A percentile compares a stretch with the other conserved stretches of the same genome.
These are phyloP conservation scores for Suillus paluster DNA, from an alignment of 768 basidiomycete species.

Conservation along the genomic window DNA sequence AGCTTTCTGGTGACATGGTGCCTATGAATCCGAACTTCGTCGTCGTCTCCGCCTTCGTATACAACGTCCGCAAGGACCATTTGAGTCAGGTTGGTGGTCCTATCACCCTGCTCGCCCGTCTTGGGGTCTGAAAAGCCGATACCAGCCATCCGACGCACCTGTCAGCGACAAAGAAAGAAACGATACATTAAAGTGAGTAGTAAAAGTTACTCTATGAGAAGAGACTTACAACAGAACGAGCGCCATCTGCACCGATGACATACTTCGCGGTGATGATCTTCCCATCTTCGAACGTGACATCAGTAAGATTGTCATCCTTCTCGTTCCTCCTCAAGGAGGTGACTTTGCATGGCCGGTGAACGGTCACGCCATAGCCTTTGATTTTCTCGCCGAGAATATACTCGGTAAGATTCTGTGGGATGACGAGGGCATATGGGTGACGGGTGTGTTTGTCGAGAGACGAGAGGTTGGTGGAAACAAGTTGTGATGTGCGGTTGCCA, in stretches of 20 bases:
- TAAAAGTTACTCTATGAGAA: neutral
- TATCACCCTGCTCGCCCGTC: constrained; percentile 23
- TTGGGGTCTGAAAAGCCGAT: constrained; percentile 51
- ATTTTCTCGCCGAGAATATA: constrained; percentile 41
- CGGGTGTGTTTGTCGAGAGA: constrained; percentile 45
- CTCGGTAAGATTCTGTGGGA: constrained; percentile 52
- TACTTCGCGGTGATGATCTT: constrained; percentile 47
- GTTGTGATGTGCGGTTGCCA: constrained; percentile 32
- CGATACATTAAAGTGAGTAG: neutral
- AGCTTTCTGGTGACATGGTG: constrained; percentile 32
- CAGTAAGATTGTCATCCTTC: constrained; percentile 32
- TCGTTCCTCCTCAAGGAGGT: constrained; percentile 39
- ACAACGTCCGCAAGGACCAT: constrained; percentile 53
- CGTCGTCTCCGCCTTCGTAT: constrained; percentile 23
- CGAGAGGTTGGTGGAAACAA: constrained; percentile 37
- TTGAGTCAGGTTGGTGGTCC: constrained; percentile 37
- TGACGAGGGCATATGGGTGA: constrained; percentile 46
- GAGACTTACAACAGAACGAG: constrained; percentile 45
- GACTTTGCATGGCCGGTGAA: constrained; percentile 45
- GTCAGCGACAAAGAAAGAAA: neutral
- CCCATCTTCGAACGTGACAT: constrained; percentile 54
- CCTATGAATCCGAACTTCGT: constrained; percentile 15
- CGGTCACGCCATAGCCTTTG: constrained; percentile 32
- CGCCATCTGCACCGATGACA: constrained; percentile 57
- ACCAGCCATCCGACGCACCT: constrained; percentile 48